phyloP scores from a whole-genome alignment of 1,284 basidiomycete genomes.

The Filobasidium uniguttulatum region DNA sequence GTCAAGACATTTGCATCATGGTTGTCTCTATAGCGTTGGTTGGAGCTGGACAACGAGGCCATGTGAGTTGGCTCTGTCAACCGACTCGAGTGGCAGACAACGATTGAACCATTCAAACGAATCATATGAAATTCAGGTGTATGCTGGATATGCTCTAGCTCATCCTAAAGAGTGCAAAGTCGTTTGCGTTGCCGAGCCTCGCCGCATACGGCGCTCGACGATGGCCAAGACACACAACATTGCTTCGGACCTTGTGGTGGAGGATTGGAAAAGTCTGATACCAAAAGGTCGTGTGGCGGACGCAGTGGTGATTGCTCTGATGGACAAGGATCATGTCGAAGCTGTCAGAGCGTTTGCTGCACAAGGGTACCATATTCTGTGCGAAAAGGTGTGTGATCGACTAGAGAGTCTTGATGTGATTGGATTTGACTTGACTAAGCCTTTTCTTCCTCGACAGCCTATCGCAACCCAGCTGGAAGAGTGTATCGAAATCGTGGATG shows the following conservation, averaged over 20 bases:
- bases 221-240: constrained; percentile 30
- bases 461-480: constrained; percentile 64
- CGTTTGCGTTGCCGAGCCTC: constrained; percentile 43
- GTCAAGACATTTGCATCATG: no score
- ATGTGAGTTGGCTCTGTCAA: constrained; percentile 37
- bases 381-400: constrained; percentile 49
- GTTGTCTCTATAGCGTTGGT: constrained; percentile 44
- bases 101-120: no score
- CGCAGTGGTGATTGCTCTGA: constrained; percentile 57
- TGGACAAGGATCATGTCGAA: constrained; percentile 57
- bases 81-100: neutral
- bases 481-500: constrained; percentile 58
- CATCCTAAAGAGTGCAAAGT: neutral
- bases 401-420: neutral
- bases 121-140: neutral
- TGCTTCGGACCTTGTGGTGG: constrained; percentile 52
- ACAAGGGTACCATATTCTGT: constrained; percentile 72
- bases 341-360: constrained; percentile 57
- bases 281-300: constrained; percentile 54
- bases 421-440: neutral
- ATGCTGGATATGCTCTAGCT: neutral
- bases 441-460: constrained; percentile 34
- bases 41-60: constrained; percentile 68
- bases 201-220: constrained; percentile 46
- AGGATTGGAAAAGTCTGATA: constrained; percentile 56